Evolutionary conservation across 768 basidiomycete species (phyloP).

Genomic region (Suillus placidus): DNA sequence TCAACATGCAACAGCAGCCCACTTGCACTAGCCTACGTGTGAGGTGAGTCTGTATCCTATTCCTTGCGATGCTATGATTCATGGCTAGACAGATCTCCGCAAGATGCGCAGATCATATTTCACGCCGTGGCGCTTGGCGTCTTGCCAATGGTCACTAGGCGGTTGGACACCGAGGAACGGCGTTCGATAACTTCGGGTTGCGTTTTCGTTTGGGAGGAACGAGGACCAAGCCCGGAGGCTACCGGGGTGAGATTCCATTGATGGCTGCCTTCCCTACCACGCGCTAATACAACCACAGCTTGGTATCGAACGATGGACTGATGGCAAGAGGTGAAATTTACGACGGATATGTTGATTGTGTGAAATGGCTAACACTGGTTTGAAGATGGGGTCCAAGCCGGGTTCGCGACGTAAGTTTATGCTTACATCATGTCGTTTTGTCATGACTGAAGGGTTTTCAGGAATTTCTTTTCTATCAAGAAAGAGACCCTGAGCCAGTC

Average conservation of each 20-base stretch:
- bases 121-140: slow-evolving; percentile 63
- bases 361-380: neutral
- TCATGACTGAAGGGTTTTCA: slow-evolving; percentile 29
- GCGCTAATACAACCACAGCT: slow-evolving; percentile 43
- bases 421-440: neutral
- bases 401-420: slow-evolving; percentile 65
- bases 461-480: slow-evolving; percentile 81
- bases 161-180: slow-evolving; percentile 77
- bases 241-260: slow-evolving; percentile 53
- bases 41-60: slow-evolving; percentile 22
- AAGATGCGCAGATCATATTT: slow-evolving; percentile 75
- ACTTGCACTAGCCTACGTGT: slow-evolving; percentile 69
- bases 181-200: slow-evolving; percentile 69
- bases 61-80: neutral
- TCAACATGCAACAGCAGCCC: slow-evolving; percentile 61
- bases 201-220: slow-evolving; percentile 85
- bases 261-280: slow-evolving; percentile 3
- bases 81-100: slow-evolving; percentile 44
- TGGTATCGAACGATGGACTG: slow-evolving; percentile 83
- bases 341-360: neutral
- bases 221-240: slow-evolving; percentile 65
- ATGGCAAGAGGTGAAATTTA: slow-evolving; percentile 51
- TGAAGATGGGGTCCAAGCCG: slow-evolving; percentile 76
- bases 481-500: slow-evolving; percentile 56
- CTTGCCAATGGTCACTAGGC: slow-evolving; percentile 68